These are phyloP conservation scores for Coemansia reversa DNA, from an alignment of 192 early-diverging fungal genomes.

Conservation along the genomic window DNA sequence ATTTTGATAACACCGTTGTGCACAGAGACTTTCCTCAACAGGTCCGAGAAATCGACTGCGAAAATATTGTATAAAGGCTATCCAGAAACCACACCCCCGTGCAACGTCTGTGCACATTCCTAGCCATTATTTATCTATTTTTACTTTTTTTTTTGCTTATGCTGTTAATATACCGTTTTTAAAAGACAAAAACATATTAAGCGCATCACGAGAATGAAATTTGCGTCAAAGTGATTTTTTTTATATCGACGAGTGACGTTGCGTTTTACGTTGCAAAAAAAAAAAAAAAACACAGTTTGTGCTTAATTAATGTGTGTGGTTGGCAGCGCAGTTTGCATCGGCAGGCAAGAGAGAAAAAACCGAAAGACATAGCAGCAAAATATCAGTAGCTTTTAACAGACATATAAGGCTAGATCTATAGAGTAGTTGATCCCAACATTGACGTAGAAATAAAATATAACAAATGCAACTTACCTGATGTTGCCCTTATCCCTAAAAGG, in stretches of 20 bases:
- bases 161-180: conserved; percentile 12
- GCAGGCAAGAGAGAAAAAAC: too few relatives aligned
- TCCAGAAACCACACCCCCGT: too few relatives aligned
- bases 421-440: neutral
- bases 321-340: too few relatives aligned
- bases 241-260: too few relatives aligned
- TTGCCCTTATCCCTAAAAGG: neutral
- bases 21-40: conserved; percentile 34
- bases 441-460: neutral
- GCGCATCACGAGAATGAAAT: neutral
- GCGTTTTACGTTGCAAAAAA: too few relatives aligned
- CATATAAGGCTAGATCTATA: neutral
- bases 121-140: neutral
- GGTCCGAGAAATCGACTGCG: conserved; percentile 21
- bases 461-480: neutral
- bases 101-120: too few relatives aligned
- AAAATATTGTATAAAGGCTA: conserved; percentile 12
- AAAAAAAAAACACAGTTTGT: too few relatives aligned
- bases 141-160: neutral
- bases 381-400: too few relatives aligned
- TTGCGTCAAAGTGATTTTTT: neutral
- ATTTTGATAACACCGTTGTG: conserved; percentile 1
- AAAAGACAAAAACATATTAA: too few relatives aligned
- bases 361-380: too few relatives aligned
- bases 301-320: too few relatives aligned